A percentile compares a stretch with the other conserved stretches of the same genome.
Evolutionary conservation across 768 basidiomycete genomes (phyloP).

Genomic region (Rhodosporidiobolus odoratus): DNA sequence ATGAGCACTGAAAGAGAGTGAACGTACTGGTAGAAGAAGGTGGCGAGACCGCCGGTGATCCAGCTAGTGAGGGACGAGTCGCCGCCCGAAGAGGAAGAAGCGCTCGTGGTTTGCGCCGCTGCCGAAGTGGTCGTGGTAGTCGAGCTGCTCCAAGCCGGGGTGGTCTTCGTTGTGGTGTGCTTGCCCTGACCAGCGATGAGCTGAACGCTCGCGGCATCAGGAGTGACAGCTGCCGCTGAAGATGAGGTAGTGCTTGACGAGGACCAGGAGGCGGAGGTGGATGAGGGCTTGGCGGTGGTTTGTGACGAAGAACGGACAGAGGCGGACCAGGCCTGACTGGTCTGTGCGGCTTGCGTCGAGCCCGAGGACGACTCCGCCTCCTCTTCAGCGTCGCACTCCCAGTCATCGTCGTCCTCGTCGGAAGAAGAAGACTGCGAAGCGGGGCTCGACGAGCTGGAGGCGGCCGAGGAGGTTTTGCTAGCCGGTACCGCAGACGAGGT

Average conservation of each 20-base stretch:
- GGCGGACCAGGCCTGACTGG: not conserved
- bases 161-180: slow-evolving; percentile 8
- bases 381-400: slow-evolving; percentile 13
- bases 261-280: not conserved
- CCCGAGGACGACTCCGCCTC: not conserved
- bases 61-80: not conserved
- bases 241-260: not conserved
- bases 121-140: not conserved
- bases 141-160: not conserved
- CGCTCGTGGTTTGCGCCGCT: not conserved
- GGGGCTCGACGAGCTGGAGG: not conserved
- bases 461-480: not conserved
- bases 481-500: not conserved
- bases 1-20: slow-evolving; percentile 36
- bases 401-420: slow-evolving; percentile 17
- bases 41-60: slow-evolving; percentile 22
- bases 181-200: not conserved
- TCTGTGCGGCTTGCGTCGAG: not conserved
- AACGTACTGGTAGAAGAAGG: slow-evolving; percentile 20
- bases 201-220: slow-evolving; percentile 7
- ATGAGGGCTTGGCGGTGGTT: not conserved
- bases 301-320: not conserved
- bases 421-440: not conserved
- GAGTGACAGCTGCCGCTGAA: too few relatives aligned
- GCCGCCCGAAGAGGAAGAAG: not conserved